These are phyloP conservation scores for Thielaviopsis musarum DNA, from an alignment of 2,329 filamentous ascomycete species.

Conservation along the genomic window DNA sequence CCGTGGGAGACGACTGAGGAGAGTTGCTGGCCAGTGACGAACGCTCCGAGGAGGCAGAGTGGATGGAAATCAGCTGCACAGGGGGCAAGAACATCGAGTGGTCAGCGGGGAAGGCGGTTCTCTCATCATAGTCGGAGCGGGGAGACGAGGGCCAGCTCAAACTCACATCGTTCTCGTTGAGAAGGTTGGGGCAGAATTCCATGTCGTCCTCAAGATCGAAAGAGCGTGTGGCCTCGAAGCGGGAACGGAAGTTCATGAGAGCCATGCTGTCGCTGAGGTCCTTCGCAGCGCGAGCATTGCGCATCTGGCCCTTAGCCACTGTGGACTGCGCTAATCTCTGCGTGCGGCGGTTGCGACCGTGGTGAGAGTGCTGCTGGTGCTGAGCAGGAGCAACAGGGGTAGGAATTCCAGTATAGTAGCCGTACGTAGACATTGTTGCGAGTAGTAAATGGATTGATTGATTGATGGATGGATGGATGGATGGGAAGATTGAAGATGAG, in stretches of 20 bases:
- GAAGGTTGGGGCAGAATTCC: constrained; percentile 81
- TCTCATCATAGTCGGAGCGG: constrained; percentile 8
- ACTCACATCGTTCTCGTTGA: constrained; percentile 88
- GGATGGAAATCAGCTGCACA: constrained; percentile 69
- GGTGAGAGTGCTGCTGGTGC: constrained; percentile 55
- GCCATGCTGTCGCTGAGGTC: constrained; percentile 54
- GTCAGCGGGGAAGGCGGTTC: constrained; percentile 18
- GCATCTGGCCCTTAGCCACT: constrained; percentile 69
- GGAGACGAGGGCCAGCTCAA: constrained; percentile 6
- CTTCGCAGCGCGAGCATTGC: constrained; percentile 71
- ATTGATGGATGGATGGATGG: too few relatives aligned
- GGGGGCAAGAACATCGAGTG: constrained; percentile 15
- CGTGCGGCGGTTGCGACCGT: constrained; percentile 70
- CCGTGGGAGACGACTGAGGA: constrained; percentile 77
- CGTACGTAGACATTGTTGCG: constrained; percentile 45
- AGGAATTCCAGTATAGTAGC: constrained; percentile 42
- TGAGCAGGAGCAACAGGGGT: constrained; percentile 26
- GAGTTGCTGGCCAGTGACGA: constrained; percentile 92
- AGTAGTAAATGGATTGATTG: not conserved
- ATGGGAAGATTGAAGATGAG: not conserved
- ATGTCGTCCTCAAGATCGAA: constrained; percentile 94
- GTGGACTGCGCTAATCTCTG: constrained; percentile 45
- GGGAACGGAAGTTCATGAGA: constrained; percentile 61
- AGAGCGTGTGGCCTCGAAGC: constrained; percentile 80
- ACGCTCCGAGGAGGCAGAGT: constrained; percentile 84